phyloP scores from a whole-genome alignment of 768 basidiomycete species.

The Cystofilobasidium bisporidii region DNA sequence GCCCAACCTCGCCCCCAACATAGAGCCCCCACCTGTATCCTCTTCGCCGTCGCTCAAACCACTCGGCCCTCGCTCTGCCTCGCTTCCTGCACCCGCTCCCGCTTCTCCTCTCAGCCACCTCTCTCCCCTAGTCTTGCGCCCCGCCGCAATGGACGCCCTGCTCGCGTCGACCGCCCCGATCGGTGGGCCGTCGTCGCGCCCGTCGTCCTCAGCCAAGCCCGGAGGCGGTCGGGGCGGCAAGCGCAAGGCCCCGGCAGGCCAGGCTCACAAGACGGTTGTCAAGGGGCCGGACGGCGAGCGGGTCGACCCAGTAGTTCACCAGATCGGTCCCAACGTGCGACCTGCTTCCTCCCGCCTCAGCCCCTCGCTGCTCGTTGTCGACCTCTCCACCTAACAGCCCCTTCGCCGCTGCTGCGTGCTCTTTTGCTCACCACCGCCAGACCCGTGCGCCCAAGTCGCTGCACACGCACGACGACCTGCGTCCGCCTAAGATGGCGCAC shows the following conservation, averaged over 20 bases:
- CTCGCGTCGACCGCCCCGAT: conserved; percentile 16
- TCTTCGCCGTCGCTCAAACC: no score
- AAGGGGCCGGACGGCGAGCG: conserved; percentile 12
- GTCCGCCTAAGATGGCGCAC: conserved; percentile 22
- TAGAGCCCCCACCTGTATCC: no score
- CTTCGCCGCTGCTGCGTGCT: no score
- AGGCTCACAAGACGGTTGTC: conserved; percentile 14
- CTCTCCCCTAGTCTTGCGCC: no score
- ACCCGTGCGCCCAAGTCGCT: conserved; percentile 20
- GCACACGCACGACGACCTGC: conserved; percentile 23
- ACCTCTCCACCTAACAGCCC: no score
- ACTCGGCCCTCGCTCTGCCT: no score
- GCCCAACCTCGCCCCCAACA: no score
- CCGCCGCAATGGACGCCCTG: conserved; percentile 29
- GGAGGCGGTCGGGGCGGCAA: neutral
- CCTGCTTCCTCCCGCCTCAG: neutral
- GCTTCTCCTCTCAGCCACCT: no score
- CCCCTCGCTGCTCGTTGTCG: no score
- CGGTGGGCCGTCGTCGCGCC: conserved; percentile 3
- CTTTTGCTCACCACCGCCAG: neutral
- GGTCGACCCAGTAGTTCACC: conserved; percentile 21
- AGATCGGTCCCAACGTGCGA: conserved; percentile 19
- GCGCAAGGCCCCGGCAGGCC: neutral
- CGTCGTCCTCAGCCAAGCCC: neutral
- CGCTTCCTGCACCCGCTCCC: no score